phyloP scores from a whole-genome alignment of 768 basidiomycete species.

The Tricholoma terreum region DNA sequence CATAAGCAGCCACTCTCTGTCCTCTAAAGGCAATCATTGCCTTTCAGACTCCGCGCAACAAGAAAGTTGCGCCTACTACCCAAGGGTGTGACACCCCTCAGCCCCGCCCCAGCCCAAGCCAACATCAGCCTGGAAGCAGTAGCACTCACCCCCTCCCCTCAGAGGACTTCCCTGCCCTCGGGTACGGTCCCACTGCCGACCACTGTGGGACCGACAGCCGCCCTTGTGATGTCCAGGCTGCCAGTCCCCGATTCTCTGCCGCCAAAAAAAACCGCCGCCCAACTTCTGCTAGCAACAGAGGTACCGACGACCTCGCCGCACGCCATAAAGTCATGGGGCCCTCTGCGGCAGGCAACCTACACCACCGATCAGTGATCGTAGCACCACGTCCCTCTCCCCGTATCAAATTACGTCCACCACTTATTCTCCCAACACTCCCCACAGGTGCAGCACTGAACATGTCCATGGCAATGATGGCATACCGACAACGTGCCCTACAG shows the following conservation, averaged over 20 bases:
- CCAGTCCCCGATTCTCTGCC: slow-evolving; percentile 83
- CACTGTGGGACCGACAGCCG: slow-evolving; percentile 43
- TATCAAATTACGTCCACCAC: slow-evolving; percentile 77
- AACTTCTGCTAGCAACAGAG: slow-evolving; percentile 20
- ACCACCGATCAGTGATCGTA: slow-evolving; percentile 66
- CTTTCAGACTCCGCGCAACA: slow-evolving; percentile 98
- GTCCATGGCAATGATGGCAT: slow-evolving; percentile 88
- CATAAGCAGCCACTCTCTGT: slow-evolving; percentile 73
- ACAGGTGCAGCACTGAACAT: slow-evolving; percentile 77
- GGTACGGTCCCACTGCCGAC: slow-evolving; percentile 38
- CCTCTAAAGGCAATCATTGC: slow-evolving; percentile 53
- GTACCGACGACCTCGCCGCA: slow-evolving; percentile 39
- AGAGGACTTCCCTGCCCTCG: slow-evolving; percentile 76
- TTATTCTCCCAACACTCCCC: slow-evolving; percentile 81
- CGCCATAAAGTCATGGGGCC: slow-evolving; percentile 57
- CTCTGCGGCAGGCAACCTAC: slow-evolving; percentile 61
- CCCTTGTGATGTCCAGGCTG: slow-evolving; percentile 67
- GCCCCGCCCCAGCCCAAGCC: slow-evolving; percentile 63
- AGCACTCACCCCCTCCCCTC: slow-evolving; percentile 37
- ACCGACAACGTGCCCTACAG: slow-evolving; percentile 84
- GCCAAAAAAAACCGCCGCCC: slow-evolving; percentile 69
- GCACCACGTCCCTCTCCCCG: slow-evolving; percentile 83
- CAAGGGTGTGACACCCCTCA: slow-evolving; percentile 75
- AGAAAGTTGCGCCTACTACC: slow-evolving; percentile 88
- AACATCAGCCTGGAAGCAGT: slow-evolving; percentile 53